These are phyloP conservation scores for Botrytis porri DNA, from an alignment of 2,329 filamentous ascomycete species.

Conservation along the genomic window DNA sequence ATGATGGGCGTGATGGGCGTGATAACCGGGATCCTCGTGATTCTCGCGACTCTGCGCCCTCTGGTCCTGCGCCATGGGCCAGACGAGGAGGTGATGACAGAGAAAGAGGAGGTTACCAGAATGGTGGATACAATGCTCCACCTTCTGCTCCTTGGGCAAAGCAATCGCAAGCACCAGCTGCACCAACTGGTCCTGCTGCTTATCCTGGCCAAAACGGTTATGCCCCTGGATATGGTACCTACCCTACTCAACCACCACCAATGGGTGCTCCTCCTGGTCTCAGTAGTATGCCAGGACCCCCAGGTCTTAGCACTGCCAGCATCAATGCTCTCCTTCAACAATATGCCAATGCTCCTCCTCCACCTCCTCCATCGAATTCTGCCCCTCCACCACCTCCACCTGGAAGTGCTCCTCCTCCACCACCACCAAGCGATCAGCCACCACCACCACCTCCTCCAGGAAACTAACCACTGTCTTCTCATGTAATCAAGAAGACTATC, in stretches of 20 bases:
- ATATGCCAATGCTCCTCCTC: constrained; percentile 47
- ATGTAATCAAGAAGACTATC: neutral
- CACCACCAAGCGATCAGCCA: constrained; percentile 46
- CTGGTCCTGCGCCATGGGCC: constrained; percentile 58
- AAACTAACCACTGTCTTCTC: constrained; percentile 7
- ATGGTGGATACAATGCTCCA: constrained; percentile 44
- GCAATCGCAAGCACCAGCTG: constrained; percentile 40
- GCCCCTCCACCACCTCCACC: constrained; percentile 45
- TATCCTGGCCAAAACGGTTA: constrained; percentile 48
- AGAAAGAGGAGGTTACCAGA: constrained; percentile 48
- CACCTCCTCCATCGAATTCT: constrained; percentile 51
- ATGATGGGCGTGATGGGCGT: constrained; percentile 40
- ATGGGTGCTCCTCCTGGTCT: constrained; percentile 44
- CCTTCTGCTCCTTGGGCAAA: constrained; percentile 47
- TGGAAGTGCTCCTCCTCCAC: constrained; percentile 59
- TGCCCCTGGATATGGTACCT: constrained; percentile 37
- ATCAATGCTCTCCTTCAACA: constrained; percentile 66
- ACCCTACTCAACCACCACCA: constrained; percentile 42
- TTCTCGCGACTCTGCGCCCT: constrained; percentile 38
- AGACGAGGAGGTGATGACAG: constrained; percentile 51
- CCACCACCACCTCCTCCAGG: constrained; percentile 28
- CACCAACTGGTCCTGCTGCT: constrained; percentile 33
- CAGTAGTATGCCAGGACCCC: constrained; percentile 38
- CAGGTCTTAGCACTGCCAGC: constrained; percentile 53
- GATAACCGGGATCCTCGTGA: constrained; percentile 38